Conservation (phyloP, 2,329 filamentous ascomycete genomes). For the Nothopassalora personata region DNA sequence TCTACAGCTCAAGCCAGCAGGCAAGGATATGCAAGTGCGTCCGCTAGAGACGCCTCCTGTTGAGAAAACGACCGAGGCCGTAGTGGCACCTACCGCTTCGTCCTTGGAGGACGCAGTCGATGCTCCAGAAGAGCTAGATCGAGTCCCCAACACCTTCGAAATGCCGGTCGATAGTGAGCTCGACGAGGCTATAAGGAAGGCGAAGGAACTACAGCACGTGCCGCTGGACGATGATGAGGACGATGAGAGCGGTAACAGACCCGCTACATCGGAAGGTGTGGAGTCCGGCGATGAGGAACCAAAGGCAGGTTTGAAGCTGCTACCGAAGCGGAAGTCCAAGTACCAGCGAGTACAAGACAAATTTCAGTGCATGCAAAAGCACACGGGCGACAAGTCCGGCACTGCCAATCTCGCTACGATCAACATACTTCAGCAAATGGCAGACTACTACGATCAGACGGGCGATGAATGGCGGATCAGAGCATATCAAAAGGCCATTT, state of each 20-base stretch:
- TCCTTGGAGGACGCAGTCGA: neutral
- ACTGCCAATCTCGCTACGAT: constrained; percentile 76
- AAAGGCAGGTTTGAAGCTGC: constrained; percentile 4
- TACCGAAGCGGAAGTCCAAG: constrained; percentile 22
- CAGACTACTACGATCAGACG: constrained; percentile 67
- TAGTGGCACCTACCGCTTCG: neutral
- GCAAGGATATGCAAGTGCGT: constrained; percentile 37
- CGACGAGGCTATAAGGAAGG: constrained; percentile 58
- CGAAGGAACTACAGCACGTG: constrained; percentile 56
- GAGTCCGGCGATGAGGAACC: constrained; percentile 10
- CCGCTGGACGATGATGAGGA: constrained; percentile 40
- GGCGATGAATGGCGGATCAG: constrained; percentile 70
- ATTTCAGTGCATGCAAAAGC: constrained; percentile 57
- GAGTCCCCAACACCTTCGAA: constrained; percentile 9
- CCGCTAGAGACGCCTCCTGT: constrained; percentile 36
- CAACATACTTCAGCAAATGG: constrained; percentile 71
- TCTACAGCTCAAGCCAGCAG: constrained; percentile 47
- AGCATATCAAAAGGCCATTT: constrained; percentile 72
- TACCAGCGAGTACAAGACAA: constrained; percentile 32
- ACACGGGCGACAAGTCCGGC: constrained; percentile 39
- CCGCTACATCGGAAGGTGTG: constrained; percentile 24
- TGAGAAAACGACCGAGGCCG: constrained; percentile 32
- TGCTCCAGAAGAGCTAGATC: constrained; percentile 1
- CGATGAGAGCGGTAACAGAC: constrained; percentile 13
- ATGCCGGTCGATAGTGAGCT: constrained; percentile 49